phyloP scores from a whole-genome alignment of 169 alveolate genomes.

The Plasmodium knowlesi region DNA sequence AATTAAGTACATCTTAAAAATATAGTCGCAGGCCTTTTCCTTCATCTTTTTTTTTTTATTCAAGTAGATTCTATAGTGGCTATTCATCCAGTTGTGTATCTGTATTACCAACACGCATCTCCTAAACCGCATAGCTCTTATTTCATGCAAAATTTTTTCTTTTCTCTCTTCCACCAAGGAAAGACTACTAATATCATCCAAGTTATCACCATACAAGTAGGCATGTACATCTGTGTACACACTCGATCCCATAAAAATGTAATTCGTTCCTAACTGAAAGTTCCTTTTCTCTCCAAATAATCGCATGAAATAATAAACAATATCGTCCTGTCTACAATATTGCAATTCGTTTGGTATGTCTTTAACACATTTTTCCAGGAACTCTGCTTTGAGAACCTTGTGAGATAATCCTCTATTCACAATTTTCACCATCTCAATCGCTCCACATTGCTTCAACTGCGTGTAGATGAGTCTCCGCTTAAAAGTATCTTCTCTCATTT shows the following conservation, averaged over 20 bases:
- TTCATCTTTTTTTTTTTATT: constrained; percentile 53
- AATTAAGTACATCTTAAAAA: constrained; percentile 28
- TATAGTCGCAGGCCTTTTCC: constrained; percentile 50
- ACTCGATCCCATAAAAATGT: constrained; percentile 32
- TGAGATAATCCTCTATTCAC: constrained; percentile 62
- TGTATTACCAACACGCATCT: constrained; percentile 32
- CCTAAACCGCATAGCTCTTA: constrained; percentile 4
- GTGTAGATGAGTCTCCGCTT: constrained; percentile 23
- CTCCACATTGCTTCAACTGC: constrained; percentile 66
- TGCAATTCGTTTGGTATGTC: constrained; percentile 5
- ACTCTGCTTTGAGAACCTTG: constrained; percentile 33
- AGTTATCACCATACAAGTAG: background rate
- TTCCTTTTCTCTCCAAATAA: background rate
- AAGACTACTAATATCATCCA: background rate
- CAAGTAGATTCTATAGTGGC: background rate
- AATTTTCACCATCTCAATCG: constrained; percentile 48
- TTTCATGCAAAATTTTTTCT: constrained; percentile 12
- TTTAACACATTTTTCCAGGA: background rate
- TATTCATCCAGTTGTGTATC: constrained; percentile 36
- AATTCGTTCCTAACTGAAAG: constrained; percentile 26
- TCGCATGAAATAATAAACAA: constrained; percentile 48
- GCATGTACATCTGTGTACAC: constrained; percentile 25
- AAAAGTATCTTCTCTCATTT: constrained; percentile 61
- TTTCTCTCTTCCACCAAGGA: background rate
- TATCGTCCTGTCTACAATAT: constrained; percentile 23